A percentile compares a stretch with the other conserved stretches of the same genome.
Conservation (phyloP, 202 grass and related monocot genomes). For the Panicum hallii region DNA sequence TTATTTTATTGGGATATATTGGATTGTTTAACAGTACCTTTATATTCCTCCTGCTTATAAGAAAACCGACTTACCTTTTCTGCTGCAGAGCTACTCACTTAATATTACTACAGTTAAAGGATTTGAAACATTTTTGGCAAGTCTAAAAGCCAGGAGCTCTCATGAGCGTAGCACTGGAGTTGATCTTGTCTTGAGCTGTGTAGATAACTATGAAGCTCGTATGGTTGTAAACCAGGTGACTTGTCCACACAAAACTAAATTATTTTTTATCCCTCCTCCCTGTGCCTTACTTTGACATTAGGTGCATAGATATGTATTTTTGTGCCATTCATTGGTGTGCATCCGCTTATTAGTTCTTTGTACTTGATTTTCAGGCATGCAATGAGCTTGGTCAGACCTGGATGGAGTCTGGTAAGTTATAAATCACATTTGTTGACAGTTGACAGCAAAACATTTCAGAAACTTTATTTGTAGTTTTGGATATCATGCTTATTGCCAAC, state of each 20-base stretch:
- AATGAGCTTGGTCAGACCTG: conserved; percentile 95
- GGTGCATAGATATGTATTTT: conserved; percentile 1
- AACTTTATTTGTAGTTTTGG: not conserved
- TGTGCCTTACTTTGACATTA: conserved; percentile 1
- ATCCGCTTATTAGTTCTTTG: conserved; percentile 43
- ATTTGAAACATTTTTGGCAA: conserved; percentile 84
- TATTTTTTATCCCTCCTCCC: not conserved
- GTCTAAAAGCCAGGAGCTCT: conserved; percentile 66
- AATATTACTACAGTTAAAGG: conserved; percentile 97
- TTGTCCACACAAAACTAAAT: not conserved
- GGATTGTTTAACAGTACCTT: not conserved
- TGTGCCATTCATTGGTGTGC: conserved; percentile 3
- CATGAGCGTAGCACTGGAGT: conserved; percentile 61
- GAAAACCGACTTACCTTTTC: conserved; percentile 12
- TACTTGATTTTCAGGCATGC: conserved; percentile 65
- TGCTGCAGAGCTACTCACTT: conserved; percentile 81
- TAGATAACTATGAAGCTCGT: conserved; percentile 99
- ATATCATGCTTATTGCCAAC: conserved; percentile 11
- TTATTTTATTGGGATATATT: not conserved
- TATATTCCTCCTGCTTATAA: conserved; percentile 27
- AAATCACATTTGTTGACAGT: conserved; percentile 16
- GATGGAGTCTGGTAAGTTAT: conserved; percentile 94
- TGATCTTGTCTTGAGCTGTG: conserved; percentile 97
- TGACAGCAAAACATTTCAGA: conserved; percentile 1
- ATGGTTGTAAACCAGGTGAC: conserved; percentile 98